A percentile compares a stretch with the other conserved stretches of the same genome.
These are phyloP conservation scores for Talaromyces sp. DNA, from an alignment of 2,329 filamentous ascomycete species.

Conservation along the genomic window DNA sequence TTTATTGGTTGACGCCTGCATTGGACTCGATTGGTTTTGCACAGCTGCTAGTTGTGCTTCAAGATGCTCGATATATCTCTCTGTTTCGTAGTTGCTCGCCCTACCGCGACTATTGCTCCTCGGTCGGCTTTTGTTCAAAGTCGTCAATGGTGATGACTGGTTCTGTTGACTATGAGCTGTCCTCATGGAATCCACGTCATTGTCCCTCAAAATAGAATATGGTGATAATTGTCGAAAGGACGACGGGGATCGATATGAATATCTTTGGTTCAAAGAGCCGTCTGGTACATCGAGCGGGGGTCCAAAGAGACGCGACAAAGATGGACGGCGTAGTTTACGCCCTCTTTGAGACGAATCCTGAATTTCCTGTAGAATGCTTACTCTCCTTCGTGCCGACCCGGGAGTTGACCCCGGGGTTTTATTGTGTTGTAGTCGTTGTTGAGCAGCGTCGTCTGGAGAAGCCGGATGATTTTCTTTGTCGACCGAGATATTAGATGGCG, in stretches of 20 bases:
- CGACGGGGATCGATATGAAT: background rate
- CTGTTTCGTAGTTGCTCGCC: slow-evolving; percentile 34
- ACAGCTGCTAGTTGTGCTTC: slow-evolving; percentile 42
- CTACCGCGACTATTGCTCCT: slow-evolving; percentile 16
- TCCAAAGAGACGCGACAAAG: slow-evolving; percentile 16
- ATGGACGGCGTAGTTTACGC: slow-evolving; percentile 16
- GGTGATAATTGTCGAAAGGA: background rate
- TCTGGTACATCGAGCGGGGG: slow-evolving; percentile 6
- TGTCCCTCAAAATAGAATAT: slow-evolving; percentile 10
- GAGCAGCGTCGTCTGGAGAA: background rate
- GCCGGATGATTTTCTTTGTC: slow-evolving; percentile 4
- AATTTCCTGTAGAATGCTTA: slow-evolving; percentile 29
- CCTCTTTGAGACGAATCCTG: slow-evolving; percentile 24
- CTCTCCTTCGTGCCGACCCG: slow-evolving; percentile 17
- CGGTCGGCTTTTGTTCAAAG: background rate
- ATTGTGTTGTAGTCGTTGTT: background rate
- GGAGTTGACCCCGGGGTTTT: background rate
- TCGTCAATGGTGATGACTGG: slow-evolving; percentile 19
- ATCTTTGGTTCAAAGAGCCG: background rate
- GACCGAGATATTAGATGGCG: slow-evolving; percentile 17
- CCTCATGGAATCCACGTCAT: background rate
- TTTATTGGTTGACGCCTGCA: slow-evolving; percentile 37
- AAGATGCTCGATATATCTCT: slow-evolving; percentile 47
- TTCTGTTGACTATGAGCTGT: background rate
- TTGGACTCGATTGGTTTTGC: slow-evolving; percentile 35